Evolutionary conservation across 225 moss, liverwort and hornwort species (phyloP), one percentile per base, ranked within the genome.

Genomic region (Pseudisothecium myosuroides): DNA sequence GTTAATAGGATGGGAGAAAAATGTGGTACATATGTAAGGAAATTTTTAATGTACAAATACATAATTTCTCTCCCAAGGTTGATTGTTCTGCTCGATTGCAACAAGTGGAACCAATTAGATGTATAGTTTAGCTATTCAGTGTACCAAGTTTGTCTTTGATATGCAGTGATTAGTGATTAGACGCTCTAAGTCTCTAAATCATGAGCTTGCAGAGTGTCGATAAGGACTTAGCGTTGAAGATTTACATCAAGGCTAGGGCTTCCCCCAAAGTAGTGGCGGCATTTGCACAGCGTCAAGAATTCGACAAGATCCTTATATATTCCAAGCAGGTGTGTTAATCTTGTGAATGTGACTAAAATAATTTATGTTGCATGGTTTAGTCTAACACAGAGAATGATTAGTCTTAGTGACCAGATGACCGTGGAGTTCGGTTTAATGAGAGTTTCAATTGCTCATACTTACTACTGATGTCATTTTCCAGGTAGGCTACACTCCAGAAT

Each of bases 401-500:
- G 41, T 34, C 24, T 60, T 41, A 28, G 58, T 32, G 47, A 26
- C 74, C 61, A 47, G 7, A 73, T 60, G 9, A 14, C 75, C 17
- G 73, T 45, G 19, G 36, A 22, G 24, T 60, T 45, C 47, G 73
- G 59, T 59, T 56, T 18, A 28, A 62, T 47, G 37, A 73, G 79
- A 74, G 17, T 60, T 73, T 88, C 24, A 7, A 62, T 81, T 64
- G 52, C 14, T 84, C 5, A 41, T 84, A 24, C 64, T 47, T 65
- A 22, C 37, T 80, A 26, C 16, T 79, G 84, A 49, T 83, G 72
- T 83, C 9, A 45, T 59, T 75, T 71, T 76, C 31, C 88, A 97
- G 97, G 98, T 97, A 59, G 96, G 96, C 64, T 97, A 98, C 85
- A 90, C 94, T 82, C 98, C 97, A 83, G 98, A 98, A 75, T 98